Evolutionary conservation across 805 yeast species (phyloP).

Genomic region (Saccharomycopsis javanensis): DNA sequence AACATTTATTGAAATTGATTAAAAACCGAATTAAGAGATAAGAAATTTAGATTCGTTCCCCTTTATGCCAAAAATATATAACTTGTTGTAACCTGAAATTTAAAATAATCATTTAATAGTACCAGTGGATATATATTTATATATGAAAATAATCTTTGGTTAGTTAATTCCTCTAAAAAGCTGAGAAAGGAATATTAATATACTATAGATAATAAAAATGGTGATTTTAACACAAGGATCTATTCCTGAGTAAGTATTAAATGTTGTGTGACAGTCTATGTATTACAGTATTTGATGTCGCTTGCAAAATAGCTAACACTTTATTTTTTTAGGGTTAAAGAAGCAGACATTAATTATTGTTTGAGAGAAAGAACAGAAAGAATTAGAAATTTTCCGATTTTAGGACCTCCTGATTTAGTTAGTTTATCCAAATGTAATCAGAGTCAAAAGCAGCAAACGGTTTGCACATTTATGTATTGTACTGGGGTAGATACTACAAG

Average conservation of each 20-base stretch:
- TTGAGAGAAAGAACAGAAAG: conserved; percentile 55
- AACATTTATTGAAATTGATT: too few species aligned
- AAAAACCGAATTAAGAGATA: too few species aligned
- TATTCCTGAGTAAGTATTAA: conserved; percentile 44
- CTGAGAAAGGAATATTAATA: background rate
- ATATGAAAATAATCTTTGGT: background rate
- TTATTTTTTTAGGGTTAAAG: conserved; percentile 36
- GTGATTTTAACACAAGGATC: conserved; percentile 44
- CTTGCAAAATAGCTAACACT: background rate
- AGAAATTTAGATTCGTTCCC: background rate
- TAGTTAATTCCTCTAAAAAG: background rate
- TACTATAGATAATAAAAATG: conserved; percentile 4
- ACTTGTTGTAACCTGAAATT: background rate
- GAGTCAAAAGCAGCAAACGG: conserved; percentile 37
- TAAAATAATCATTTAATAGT: too few species aligned
- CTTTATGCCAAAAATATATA: background rate
- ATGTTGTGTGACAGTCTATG: conserved; percentile 20
- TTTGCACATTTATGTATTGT: conserved; percentile 67
- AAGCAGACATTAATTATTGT: conserved; percentile 49
- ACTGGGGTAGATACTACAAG: conserved; percentile 70
- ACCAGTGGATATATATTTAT: background rate
- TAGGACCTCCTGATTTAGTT: conserved; percentile 65
- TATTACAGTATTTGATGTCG: background rate
- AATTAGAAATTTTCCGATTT: conserved; percentile 47
- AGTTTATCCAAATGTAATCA: conserved; percentile 33